Percentiles rank a stretch among this genome's conserved stretches.
These are phyloP conservation scores for Colletotrichum spinosum DNA, from an alignment of 2,329 filamentous ascomycete species.

Conservation along the genomic window DNA sequence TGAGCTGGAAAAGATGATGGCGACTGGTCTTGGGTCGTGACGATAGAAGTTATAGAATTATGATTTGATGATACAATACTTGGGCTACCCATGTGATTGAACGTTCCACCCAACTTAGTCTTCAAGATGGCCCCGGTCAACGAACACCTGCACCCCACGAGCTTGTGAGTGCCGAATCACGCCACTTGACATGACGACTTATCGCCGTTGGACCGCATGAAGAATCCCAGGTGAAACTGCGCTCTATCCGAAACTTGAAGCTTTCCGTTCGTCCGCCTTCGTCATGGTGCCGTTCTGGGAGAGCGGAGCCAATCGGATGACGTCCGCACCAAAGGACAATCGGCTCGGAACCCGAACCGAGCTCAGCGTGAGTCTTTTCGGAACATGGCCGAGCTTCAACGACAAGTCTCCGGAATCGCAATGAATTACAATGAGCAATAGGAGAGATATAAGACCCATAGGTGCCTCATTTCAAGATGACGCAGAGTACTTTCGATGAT, in stretches of 20 bases:
- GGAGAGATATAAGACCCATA: conserved; percentile 12
- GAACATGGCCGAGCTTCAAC: conserved; percentile 17
- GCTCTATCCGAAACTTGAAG: background rate
- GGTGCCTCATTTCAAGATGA: background rate
- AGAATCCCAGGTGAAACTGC: background rate
- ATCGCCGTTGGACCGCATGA: background rate
- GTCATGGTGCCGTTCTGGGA: background rate
- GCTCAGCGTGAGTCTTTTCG: background rate
- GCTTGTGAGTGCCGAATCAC: too few relatives aligned
- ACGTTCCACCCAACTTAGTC: too few relatives aligned
- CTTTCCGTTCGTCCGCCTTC: conserved; percentile 25
- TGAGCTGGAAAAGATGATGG: conserved; percentile 44
- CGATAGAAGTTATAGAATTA: background rate
- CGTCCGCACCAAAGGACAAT: conserved; percentile 1
- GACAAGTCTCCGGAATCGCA: background rate
- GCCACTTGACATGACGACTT: too few relatives aligned
- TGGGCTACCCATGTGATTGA: too few relatives aligned
- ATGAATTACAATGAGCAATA: background rate
- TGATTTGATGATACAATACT: too few relatives aligned
- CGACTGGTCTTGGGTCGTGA: conserved; percentile 26
- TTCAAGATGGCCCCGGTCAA: background rate
- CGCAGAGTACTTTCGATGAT: background rate
- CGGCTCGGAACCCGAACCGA: conserved; percentile 19
- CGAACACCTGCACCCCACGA: background rate
- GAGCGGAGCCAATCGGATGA: conserved; percentile 26